phyloP scores from a whole-genome alignment of 2,329 filamentous ascomycete genomes.

The Pezicula radicicola region DNA sequence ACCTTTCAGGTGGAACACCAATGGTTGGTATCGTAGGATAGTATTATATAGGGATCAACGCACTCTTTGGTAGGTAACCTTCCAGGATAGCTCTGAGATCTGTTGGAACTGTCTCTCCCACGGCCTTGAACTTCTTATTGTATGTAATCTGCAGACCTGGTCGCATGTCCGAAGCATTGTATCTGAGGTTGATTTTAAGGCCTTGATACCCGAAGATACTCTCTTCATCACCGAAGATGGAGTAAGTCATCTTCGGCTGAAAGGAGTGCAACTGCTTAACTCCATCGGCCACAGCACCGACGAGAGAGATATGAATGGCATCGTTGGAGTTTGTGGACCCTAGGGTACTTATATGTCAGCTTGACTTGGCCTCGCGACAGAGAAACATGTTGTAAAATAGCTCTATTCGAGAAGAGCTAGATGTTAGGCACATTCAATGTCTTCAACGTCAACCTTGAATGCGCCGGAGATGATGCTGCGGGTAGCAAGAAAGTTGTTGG shows the following conservation, averaged over 20 bases:
- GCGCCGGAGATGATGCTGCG: constrained; percentile 8
- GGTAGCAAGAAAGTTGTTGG: constrained; percentile 7
- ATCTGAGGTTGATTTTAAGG: constrained; percentile 71
- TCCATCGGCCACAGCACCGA: constrained; percentile 45
- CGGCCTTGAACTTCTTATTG: constrained; percentile 64
- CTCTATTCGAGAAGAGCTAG: neutral
- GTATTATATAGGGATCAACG: constrained; percentile 18
- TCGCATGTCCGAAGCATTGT: constrained; percentile 68
- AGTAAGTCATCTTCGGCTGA: constrained; percentile 83
- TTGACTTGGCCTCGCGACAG: neutral
- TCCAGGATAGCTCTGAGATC: constrained; percentile 58
- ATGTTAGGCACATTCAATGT: neutral
- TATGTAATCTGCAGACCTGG: constrained; percentile 72
- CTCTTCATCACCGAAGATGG: constrained; percentile 92
- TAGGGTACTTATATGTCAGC: constrained; percentile 8
- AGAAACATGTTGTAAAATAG: neutral
- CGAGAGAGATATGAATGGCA: constrained; percentile 59
- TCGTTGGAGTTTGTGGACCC: constrained; percentile 37
- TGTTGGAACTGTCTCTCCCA: constrained; percentile 66
- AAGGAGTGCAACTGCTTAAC: constrained; percentile 65
- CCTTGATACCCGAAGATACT: constrained; percentile 86
- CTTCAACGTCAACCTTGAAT: constrained; percentile 3
- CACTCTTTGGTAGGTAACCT: constrained; percentile 66
- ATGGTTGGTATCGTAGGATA: constrained; percentile 1
- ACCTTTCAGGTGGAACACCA: too few species aligned